phyloP scores from a whole-genome alignment of 441 rosid species.

The Gossypium davidsonii region DNA sequence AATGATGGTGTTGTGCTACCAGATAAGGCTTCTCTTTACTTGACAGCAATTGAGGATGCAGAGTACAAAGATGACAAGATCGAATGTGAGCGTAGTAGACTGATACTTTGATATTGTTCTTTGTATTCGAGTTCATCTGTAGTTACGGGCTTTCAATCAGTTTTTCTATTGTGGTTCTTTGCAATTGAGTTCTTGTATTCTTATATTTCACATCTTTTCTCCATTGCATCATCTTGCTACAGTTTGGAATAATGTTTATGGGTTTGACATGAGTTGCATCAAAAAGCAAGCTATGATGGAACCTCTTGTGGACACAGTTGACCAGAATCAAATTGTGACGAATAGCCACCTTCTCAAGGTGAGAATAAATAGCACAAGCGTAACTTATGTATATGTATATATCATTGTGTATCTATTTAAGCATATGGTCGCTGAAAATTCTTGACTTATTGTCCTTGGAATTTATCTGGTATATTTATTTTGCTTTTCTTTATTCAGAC shows the following conservation, averaged over 20 bases:
- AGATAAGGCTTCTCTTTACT: slow-evolving; percentile 80
- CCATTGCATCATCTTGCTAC: background rate
- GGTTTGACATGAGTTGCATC: slow-evolving; percentile 97
- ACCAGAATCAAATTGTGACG: slow-evolving; percentile 85
- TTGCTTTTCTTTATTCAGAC: slow-evolving; percentile 39
- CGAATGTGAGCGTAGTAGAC: slow-evolving; percentile 55
- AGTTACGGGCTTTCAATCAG: background rate
- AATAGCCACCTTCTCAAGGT: slow-evolving; percentile 82
- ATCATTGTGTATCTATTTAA: background rate
- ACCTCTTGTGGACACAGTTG: slow-evolving; percentile 95
- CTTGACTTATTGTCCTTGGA: background rate
- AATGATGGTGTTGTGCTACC: slow-evolving; percentile 81
- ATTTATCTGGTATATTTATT: background rate
- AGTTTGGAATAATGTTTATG: slow-evolving; percentile 96
- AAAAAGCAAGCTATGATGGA: slow-evolving; percentile 94
- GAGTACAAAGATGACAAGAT: slow-evolving; percentile 95
- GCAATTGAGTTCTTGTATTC: slow-evolving; percentile 5
- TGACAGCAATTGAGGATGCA: slow-evolving; percentile 96
- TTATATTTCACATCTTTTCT: slow-evolving; percentile 16
- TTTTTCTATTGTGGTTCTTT: background rate
- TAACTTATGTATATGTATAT: background rate
- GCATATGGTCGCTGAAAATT: background rate
- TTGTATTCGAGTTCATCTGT: slow-evolving; percentile 4
- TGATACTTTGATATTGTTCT: slow-evolving; percentile 9
- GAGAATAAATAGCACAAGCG: slow-evolving; percentile 2